Conservation (phyloP, 257 asterid species). For the Rauvolfia tetraphylla region DNA sequence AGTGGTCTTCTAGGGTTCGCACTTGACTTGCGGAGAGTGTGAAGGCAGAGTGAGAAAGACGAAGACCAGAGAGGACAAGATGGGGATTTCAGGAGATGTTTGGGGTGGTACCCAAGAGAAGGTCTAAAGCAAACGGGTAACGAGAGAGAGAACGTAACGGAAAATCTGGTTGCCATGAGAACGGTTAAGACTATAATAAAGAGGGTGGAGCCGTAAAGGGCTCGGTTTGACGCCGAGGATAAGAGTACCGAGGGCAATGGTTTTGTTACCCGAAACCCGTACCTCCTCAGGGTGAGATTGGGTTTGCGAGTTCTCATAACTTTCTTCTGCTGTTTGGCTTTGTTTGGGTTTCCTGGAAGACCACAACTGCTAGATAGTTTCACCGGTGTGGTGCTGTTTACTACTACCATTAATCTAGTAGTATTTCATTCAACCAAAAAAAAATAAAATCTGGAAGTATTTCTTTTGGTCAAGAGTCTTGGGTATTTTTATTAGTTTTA, state of each 20-base stretch:
- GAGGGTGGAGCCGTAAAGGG: constrained; percentile 10
- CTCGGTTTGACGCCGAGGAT: not conserved
- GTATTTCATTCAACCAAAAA: too few relatives aligned
- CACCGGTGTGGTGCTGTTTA: too few relatives aligned
- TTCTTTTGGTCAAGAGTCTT: not conserved
- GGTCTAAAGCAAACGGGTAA: constrained; percentile 39
- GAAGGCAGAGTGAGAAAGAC: constrained; percentile 61
- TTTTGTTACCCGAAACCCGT: not conserved
- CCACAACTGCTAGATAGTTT: not conserved
- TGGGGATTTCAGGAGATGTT: constrained; percentile 45
- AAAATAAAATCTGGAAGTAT: too few relatives aligned
- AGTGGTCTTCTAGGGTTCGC: constrained; percentile 10
- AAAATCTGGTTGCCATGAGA: constrained; percentile 30
- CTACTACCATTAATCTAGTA: too few relatives aligned
- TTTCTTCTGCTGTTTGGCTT: not conserved
- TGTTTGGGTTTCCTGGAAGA: not conserved
- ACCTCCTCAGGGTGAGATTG: not conserved
- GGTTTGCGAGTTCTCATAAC: not conserved
- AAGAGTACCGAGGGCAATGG: not conserved
- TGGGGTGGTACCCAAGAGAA: constrained; percentile 25
- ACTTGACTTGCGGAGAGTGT: constrained; percentile 27
- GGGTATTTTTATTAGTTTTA: not conserved
- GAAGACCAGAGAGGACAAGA: constrained; percentile 75
- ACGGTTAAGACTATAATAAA: constrained; percentile 18
- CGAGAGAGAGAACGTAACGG: constrained; percentile 20